These are phyloP conservation scores for Xylaria digitata DNA, from an alignment of 2,329 filamentous ascomycete species.

Conservation along the genomic window DNA sequence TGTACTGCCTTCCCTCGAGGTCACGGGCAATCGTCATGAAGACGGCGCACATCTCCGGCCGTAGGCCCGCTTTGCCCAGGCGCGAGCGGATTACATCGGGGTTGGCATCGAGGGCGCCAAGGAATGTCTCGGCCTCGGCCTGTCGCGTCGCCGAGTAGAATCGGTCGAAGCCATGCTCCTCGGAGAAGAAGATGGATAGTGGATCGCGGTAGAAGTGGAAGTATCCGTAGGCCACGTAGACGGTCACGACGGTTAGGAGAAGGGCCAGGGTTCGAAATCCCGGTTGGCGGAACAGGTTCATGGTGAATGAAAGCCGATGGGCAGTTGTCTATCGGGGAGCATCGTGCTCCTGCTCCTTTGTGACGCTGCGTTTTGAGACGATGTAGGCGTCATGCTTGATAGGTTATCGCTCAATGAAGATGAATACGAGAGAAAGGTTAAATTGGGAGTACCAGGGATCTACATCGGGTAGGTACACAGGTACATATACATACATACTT, in stretches of 20 bases:
- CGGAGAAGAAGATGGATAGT: constrained; percentile 50
- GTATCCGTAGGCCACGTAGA: constrained; percentile 49
- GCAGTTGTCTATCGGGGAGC: constrained; percentile 5
- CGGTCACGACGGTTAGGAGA: constrained; percentile 41
- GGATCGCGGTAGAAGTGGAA: constrained; percentile 50
- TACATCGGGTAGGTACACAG: no score
- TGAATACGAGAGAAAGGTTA: no score
- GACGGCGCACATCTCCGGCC: constrained; percentile 46
- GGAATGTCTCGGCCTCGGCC: constrained; percentile 46
- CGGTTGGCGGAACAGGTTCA: constrained; percentile 42
- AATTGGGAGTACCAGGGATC: no score
- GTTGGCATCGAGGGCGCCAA: constrained; percentile 41
- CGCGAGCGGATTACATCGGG: constrained; percentile 31
- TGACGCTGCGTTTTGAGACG: constrained; percentile 6
- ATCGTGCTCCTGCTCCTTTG: constrained; percentile 13
- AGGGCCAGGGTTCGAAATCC: constrained; percentile 45
- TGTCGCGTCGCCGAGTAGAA: constrained; percentile 49
- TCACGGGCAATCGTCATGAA: constrained; percentile 48
- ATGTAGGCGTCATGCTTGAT: constrained; percentile 9
- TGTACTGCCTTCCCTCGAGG: constrained; percentile 47
- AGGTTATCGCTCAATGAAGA: no score
- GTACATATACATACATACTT: no score
- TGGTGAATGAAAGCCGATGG: constrained; percentile 17
- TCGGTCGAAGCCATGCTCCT: constrained; percentile 48
- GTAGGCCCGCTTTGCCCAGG: constrained; percentile 42